Conservation (phyloP, 768 basidiomycete genomes). For the Agaricus bisporus region DNA sequence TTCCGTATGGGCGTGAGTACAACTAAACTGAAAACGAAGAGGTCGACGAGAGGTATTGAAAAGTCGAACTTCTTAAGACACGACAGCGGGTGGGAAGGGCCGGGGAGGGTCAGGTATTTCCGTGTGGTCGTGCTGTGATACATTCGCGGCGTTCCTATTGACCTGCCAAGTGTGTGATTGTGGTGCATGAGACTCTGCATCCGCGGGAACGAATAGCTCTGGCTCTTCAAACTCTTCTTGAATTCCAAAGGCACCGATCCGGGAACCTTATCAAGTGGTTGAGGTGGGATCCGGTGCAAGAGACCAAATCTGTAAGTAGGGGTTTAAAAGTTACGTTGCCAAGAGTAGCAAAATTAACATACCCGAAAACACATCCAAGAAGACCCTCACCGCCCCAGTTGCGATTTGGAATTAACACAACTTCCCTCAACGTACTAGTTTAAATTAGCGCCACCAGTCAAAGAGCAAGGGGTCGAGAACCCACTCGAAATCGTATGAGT, state of each 20-base stretch:
- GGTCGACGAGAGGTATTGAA: not conserved
- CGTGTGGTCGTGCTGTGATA: not conserved
- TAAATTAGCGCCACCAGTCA: constrained; percentile 7
- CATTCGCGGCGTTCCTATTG: constrained; percentile 3
- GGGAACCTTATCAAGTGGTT: constrained; percentile 51
- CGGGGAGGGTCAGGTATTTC: not conserved
- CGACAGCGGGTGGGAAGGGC: not conserved
- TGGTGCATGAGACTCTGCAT: constrained; percentile 25
- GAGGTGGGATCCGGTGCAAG: constrained; percentile 87
- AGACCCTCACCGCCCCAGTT: constrained; percentile 98
- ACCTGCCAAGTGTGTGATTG: constrained; percentile 1
- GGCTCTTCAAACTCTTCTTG: constrained; percentile 56
- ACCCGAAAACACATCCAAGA: constrained; percentile 95
- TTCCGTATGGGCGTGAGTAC: not conserved
- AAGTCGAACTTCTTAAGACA: not conserved
- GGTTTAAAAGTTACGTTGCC: not conserved
- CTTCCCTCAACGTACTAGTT: constrained; percentile 80
- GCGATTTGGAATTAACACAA: constrained; percentile 90
- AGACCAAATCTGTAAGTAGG: constrained; percentile 65
- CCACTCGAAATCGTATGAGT: constrained; percentile 95
- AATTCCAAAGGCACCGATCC: constrained; percentile 53
- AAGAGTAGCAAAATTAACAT: constrained; percentile 21
- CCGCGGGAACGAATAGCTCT: constrained; percentile 70
- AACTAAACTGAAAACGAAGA: not conserved
- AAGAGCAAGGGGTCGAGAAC: constrained; percentile 22